Evolutionary conservation across 192 early-diverging fungal species (phyloP), one percentile per base, ranked within the genome.

Genomic region (Funneliformis mosseae): DNA sequence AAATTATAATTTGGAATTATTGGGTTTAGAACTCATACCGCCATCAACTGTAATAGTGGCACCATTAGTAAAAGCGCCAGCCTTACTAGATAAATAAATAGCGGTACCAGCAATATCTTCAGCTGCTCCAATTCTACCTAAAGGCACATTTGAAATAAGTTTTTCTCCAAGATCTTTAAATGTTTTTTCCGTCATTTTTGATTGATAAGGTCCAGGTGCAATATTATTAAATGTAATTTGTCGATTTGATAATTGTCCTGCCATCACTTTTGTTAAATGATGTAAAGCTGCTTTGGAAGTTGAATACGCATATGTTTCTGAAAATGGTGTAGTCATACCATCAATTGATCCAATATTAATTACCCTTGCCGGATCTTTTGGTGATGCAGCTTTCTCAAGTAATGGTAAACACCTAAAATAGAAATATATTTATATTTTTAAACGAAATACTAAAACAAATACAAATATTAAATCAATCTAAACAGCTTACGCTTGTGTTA

Each of bases 81-180:
- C 96, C 7, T 87, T 79, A 25, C 89, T 91, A 4, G 91, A 89
- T 76, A 97, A 83, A 82, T 93, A 98, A 28, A 98, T 84, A 28
- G 91, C 90, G 2, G 94, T 86, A 23, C 94, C 97, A 62, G 94
- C 96, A 88, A 98, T 93, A 86, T 98, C 97, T 81, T 94, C 89
- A 2, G 94, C 84, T 16, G 82, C 81, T 0, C 97, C 97, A 78
- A 99, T 93, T 23, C 96, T 89, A 16, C 90, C 89, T 75, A 94
- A 60, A 11, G 95, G 95, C 78, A 94, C 83, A 50, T 69, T 62
- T 9, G 79, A 69, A 0, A 90, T 86, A 61, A 94, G 92, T 11
- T 59, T 5, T 8, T 77, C 25, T 8, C 25, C 25, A 45, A 2
- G 9, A 27, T 16, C 25, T 28, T 66, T 48, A 12, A 77, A 8